phyloP scores from a whole-genome alignment of 1,284 basidiomycete species.

The Leccinum griseonigrum region DNA sequence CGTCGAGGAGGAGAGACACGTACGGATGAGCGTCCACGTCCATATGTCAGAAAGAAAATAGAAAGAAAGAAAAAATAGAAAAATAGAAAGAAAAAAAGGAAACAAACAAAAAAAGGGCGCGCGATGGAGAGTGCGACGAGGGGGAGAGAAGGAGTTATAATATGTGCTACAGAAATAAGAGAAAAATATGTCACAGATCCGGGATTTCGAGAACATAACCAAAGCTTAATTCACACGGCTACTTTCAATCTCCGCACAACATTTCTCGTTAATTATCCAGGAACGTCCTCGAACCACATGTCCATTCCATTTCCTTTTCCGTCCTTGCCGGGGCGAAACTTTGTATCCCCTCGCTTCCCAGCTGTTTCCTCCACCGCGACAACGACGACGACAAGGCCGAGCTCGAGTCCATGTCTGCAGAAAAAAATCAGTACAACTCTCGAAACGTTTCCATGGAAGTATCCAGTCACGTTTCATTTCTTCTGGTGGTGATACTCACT shows the following conservation, averaged over 20 bases:
- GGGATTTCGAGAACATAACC: conserved; percentile 40
- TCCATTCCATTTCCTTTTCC: conserved; percentile 16
- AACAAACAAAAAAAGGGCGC: conserved; percentile 2
- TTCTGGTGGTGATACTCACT: conserved; percentile 4
- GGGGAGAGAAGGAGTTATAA: conserved; percentile 28
- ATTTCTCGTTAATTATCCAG: conserved; percentile 33
- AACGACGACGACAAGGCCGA: not conserved
- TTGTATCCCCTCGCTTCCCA: conserved; percentile 18
- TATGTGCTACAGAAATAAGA: conserved; percentile 41
- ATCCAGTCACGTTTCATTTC: conserved; percentile 25
- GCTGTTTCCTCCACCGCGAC: conserved; percentile 10
- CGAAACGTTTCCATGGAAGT: conserved; percentile 24
- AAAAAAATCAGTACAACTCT: not conserved
- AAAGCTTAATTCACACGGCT: conserved; percentile 35
- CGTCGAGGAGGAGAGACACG: conserved; percentile 11
- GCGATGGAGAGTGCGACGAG: conserved; percentile 11
- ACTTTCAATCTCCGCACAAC: conserved; percentile 35
- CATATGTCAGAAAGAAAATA: conserved; percentile 16
- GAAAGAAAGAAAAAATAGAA: conserved; percentile 1
- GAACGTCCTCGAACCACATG: conserved; percentile 32
- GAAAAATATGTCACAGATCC: conserved; percentile 41
- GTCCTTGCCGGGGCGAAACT: conserved; percentile 21
- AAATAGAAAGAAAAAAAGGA: not conserved
- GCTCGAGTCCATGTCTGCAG: not conserved
- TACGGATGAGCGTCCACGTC: conserved; percentile 20